Evolutionary conservation across 495 filamentous ascomycete species (phyloP), one percentile per base, ranked within the genome.

Genomic region (Physcia stellaris): DNA sequence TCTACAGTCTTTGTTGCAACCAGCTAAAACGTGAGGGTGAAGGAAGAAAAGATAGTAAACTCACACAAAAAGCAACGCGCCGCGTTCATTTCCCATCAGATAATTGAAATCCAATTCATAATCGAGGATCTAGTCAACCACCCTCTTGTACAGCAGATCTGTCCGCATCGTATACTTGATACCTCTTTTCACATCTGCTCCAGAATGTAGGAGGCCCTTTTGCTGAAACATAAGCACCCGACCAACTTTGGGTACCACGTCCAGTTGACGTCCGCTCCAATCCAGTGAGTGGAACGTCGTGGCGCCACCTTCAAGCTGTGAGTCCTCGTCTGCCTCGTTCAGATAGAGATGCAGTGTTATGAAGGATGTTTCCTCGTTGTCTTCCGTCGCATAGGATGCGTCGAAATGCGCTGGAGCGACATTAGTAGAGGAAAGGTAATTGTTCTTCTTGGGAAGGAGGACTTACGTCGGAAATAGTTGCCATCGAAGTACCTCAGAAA

Each of bases 271-370:
- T 28, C 63, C 53, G 19, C 55, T 44, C 49, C 49, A 51, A 40
- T 75, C 56, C 3, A 21, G 43, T 1, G 64, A 70, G 30, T 68
- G 59, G 52, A 87, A 81, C 3, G 71, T 70, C 9, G 78, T 82
- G 1, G 80, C 67, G 17, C 79, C 80, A 3, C 78, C 80, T 1
- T 61, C 50, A 10, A 79, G 52, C 16, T 26, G 13, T 21, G n/a
- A 40, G 7, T 47, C 53, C 30, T 41, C 50, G 48, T 66, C 59
- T 13, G 58, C 32, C 13, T 57, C 65, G 53, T 80, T 85, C 31
- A 94, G 64, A 55, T 93, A 94, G n/a, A 92, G 55, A 40, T 94
- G 86, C 20, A 90, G 55, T 0, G 86, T 93, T 46, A 77, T 77
- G 34, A 75, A 67, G 6, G 82, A 80, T 13, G 40, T 50, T 52